A percentile compares a stretch with the other conserved stretches of the same genome.
Conservation (phyloP, 768 basidiomycete genomes). For the Psilocybe tampanensis region DNA sequence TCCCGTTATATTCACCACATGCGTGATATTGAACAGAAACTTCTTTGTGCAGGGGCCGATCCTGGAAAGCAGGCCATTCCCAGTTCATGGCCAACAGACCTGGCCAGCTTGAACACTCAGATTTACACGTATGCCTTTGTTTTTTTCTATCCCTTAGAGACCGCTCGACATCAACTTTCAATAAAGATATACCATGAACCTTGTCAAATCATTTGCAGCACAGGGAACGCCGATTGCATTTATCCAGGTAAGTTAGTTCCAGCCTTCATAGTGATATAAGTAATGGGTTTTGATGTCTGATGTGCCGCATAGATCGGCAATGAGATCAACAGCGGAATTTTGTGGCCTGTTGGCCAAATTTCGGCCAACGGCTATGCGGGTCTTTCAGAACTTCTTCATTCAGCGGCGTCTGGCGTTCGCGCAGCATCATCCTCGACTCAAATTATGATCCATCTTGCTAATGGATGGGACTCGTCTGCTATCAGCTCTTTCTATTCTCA, state of each 20-base stretch:
- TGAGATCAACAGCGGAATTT: slow-evolving; percentile 65
- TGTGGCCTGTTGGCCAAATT: slow-evolving; percentile 62
- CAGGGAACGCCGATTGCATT: slow-evolving; percentile 58
- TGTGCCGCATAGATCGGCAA: slow-evolving; percentile 51
- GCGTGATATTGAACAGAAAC: neutral
- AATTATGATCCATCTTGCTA: slow-evolving; percentile 62
- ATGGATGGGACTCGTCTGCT: slow-evolving; percentile 55
- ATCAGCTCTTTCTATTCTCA: slow-evolving; percentile 51
- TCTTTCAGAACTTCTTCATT: slow-evolving; percentile 62
- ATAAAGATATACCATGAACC: slow-evolving; percentile 49
- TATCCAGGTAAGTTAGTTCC: slow-evolving; percentile 40
- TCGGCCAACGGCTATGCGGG: slow-evolving; percentile 53
- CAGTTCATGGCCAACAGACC: slow-evolving; percentile 51
- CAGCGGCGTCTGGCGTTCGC: slow-evolving; percentile 56
- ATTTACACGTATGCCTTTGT: slow-evolving; percentile 46
- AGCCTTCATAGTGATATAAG: neutral
- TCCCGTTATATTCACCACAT: neutral
- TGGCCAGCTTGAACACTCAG: slow-evolving; percentile 55
- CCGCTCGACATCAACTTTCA: neutral
- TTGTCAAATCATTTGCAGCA: slow-evolving; percentile 52
- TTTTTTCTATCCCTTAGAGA: neutral
- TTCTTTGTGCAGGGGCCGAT: slow-evolving; percentile 53
- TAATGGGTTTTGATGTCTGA: neutral
- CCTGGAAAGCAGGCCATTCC: slow-evolving; percentile 65
- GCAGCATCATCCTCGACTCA: slow-evolving; percentile 47